These are phyloP conservation scores for Betula pendula DNA, from an alignment of 306 rosid genomes.

Conservation along the genomic window DNA sequence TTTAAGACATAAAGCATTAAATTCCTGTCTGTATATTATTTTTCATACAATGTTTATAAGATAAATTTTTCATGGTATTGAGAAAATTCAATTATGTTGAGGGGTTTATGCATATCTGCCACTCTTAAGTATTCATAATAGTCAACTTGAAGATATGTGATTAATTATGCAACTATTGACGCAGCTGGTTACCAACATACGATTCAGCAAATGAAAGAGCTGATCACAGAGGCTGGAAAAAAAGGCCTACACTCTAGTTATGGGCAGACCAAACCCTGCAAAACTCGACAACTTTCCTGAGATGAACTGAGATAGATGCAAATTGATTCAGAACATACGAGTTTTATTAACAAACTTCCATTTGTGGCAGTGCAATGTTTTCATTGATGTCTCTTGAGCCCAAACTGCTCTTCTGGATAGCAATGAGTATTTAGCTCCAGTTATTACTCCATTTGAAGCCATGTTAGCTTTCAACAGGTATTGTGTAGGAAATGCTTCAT, in stretches of 20 bases:
- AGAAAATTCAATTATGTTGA: not conserved
- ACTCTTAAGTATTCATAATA: not conserved
- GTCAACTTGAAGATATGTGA: not conserved
- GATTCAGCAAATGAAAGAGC: slow-evolving; percentile 80
- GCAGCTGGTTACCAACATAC: slow-evolving; percentile 87
- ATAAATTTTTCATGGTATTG: too few relatives aligned
- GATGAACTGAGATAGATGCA: slow-evolving; percentile 42
- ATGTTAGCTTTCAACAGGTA: slow-evolving; percentile 89
- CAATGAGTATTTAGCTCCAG: slow-evolving; percentile 92
- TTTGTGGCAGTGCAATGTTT: slow-evolving; percentile 79
- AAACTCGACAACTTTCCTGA: slow-evolving; percentile 97
- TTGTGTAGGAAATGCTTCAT: not conserved
- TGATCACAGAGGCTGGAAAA: slow-evolving; percentile 78
- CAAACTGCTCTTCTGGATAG: slow-evolving; percentile 92
- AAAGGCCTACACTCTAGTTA: slow-evolving; percentile 79
- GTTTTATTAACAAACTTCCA: slow-evolving; percentile 19
- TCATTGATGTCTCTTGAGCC: slow-evolving; percentile 82
- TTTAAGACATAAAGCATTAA: not conserved
- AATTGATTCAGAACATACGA: not conserved
- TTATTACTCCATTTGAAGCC: slow-evolving; percentile 92
- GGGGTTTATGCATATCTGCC: not conserved
- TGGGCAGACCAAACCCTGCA: slow-evolving; percentile 96
- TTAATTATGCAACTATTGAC: slow-evolving; percentile 19
- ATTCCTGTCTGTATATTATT: not conserved
- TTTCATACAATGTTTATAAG: not conserved